phyloP scores from a whole-genome alignment of 768 basidiomycete genomes.

The Neoboletus brunneissimus region DNA sequence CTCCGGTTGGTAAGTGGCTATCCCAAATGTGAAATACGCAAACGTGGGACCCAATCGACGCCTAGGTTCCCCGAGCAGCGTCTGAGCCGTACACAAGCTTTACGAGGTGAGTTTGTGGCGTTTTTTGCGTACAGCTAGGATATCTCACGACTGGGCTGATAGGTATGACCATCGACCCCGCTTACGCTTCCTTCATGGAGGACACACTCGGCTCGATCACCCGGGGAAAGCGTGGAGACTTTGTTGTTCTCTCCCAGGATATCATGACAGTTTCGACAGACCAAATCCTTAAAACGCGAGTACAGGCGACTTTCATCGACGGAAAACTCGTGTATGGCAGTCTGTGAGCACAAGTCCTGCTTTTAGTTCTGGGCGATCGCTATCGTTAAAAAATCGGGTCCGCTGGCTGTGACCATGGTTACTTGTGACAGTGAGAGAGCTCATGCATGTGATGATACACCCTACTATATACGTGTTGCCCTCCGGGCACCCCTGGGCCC shows the following conservation, averaged over 20 bases:
- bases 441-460: background rate
- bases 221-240: conserved; percentile 80
- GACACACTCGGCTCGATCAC: conserved; percentile 70
- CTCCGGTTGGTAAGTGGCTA: conserved; percentile 66
- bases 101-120: conserved; percentile 48
- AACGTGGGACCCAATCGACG: background rate
- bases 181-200: conserved; percentile 85
- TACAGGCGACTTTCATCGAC: conserved; percentile 76
- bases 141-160: background rate
- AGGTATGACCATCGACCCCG: conserved; percentile 88
- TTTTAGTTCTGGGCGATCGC: background rate
- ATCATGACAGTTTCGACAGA: conserved; percentile 64
- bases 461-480: no score
- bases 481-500: no score
- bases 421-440: background rate
- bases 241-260: conserved; percentile 78
- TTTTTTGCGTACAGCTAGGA: background rate
- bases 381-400: background rate
- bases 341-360: conserved; percentile 22
- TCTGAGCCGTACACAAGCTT: conserved; percentile 70
- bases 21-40: background rate
- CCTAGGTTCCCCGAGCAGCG: conserved; percentile 80
- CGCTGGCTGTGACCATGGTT: background rate
- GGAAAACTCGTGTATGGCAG: conserved; percentile 51
- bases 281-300: conserved; percentile 64